These are phyloP conservation scores for Fusarium denticulatum DNA, from an alignment of 2,329 filamentous ascomycete genomes.

Conservation along the genomic window DNA sequence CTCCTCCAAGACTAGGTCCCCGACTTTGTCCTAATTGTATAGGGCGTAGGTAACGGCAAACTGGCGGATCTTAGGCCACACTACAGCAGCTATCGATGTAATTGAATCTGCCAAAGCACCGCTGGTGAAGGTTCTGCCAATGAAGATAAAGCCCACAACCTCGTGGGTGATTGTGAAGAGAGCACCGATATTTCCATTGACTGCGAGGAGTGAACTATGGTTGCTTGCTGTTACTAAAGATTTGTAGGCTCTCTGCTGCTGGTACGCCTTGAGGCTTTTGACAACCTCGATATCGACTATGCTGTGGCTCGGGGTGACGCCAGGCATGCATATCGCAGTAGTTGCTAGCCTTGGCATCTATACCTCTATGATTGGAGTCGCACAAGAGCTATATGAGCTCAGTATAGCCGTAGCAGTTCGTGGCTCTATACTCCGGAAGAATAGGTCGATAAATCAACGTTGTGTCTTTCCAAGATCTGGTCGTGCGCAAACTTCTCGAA, in stretches of 20 bases:
- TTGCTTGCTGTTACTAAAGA: neutral
- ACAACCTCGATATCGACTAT: rapidly evolving
- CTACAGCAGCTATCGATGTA: neutral
- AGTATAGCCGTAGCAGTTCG: neutral
- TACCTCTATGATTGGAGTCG: neutral
- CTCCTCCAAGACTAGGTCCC: neutral
- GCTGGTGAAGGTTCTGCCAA: neutral
- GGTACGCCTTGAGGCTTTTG: neutral
- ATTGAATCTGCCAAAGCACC: rapidly evolving
- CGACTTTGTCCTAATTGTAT: neutral
- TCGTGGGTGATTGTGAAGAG: too few species aligned
- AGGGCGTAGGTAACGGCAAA: neutral
- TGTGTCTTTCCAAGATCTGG: neutral
- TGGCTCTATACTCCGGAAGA: neutral
- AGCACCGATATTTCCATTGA: neutral
- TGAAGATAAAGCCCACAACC: neutral
- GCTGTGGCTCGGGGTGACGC: neutral
- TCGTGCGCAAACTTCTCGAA: neutral
- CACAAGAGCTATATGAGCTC: neutral
- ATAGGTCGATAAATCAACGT: neutral
- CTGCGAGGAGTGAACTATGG: neutral
- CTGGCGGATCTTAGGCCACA: neutral
- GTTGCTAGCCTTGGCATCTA: neutral
- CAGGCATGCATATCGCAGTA: neutral
- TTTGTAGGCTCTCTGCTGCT: neutral